phyloP scores from a whole-genome alignment of 495 filamentous ascomycete species.

The Tuber indicum region DNA sequence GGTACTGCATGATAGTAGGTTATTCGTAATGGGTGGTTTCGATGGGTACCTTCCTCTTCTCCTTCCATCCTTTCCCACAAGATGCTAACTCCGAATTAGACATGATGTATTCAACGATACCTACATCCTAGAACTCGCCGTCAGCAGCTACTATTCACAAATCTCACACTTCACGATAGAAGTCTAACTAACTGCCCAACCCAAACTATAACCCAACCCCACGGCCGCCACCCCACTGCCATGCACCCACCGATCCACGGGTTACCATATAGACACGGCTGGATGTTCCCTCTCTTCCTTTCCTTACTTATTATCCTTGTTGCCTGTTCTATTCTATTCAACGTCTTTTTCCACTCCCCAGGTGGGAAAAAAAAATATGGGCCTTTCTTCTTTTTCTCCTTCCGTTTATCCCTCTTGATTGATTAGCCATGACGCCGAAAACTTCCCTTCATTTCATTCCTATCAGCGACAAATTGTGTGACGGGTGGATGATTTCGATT shows the following conservation, averaged over 20 bases:
- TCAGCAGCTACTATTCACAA: constrained; percentile 62
- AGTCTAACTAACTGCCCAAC: constrained; percentile 45
- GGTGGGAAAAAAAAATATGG: not conserved
- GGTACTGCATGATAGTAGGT: constrained; percentile 55
- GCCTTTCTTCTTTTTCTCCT: not conserved
- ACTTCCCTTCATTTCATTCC: not conserved
- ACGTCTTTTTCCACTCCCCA: constrained; percentile 1
- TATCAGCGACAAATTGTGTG: constrained; percentile 1
- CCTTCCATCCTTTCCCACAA: not conserved
- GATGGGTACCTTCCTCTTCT: constrained; percentile 46
- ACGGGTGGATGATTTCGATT: not conserved
- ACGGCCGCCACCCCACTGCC: not conserved
- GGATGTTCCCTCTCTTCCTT: not conserved
- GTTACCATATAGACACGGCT: not conserved
- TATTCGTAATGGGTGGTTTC: constrained; percentile 58
- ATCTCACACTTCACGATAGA: constrained; percentile 63
- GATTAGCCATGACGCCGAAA: not conserved
- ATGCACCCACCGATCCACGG: not conserved
- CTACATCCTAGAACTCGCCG: constrained; percentile 57
- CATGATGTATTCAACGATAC: constrained; percentile 58
- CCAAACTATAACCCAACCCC: not conserved
- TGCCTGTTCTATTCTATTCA: not conserved
- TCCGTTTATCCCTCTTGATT: not conserved
- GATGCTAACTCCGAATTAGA: constrained; percentile 39
- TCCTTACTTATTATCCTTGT: not conserved